Evolutionary conservation across 306 rosid species (phyloP), one percentile per base, ranked within the genome.

Genomic region (Malus fusca): DNA sequence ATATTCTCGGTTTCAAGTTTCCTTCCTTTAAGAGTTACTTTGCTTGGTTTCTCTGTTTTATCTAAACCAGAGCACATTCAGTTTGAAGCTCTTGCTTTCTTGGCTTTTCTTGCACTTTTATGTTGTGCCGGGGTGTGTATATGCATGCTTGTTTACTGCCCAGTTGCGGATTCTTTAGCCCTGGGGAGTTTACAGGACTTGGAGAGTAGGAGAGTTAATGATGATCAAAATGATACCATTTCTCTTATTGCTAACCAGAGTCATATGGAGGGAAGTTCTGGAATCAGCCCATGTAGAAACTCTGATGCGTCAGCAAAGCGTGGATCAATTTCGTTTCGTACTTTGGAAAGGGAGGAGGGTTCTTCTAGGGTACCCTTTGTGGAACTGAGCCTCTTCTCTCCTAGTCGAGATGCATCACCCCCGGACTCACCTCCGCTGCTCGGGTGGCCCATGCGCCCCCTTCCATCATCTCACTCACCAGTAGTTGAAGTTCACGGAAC

Each of bases 351-450:
- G 53, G 92, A 83, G 82, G 93, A 83, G 62, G 68, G 90, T 76
- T 91, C 92, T 75, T 85, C 96, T 40, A 83, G 90, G 28, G 95
- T 87, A 61, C 72, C 93, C 77, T 95, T 88, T 83, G 96, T 95
- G 75, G 98, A 95, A 74, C 82, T 95, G 19, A 95, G 98, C 79
- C 96, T 92, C 46, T 92, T 95, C 80, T 95, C 98, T 73, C 95
- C 97, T 18, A 90, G 96, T 81, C 85, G 65, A 56, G 90, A 87
- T 68, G 87, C 69, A 44, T 74, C 90, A 61, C 96, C 96, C 22
- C 92, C 91, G 0, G 97, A 90, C 26, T 95, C 98, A 1, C 98
- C 97, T 43, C 93, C 96, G 6, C 93, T 80, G 35, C 87, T 82
- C 0, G 96, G 98, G 78, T 95, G 96, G 98, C 97, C 97, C 4